phyloP scores from a whole-genome alignment of 768 basidiomycete species.

The Psilocybe cyanescens region DNA sequence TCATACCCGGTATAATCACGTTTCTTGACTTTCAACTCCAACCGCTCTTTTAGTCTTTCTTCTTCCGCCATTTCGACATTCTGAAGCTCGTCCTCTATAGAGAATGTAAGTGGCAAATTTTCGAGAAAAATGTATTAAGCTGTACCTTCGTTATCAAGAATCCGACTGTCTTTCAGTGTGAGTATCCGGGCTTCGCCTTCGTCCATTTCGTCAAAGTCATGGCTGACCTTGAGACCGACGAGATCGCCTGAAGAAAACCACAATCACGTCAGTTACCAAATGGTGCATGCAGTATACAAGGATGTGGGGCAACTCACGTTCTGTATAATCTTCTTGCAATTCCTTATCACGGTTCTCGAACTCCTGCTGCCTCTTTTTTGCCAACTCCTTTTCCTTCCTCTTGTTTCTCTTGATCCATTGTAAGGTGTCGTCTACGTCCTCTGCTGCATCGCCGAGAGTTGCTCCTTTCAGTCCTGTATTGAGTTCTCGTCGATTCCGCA shows the following conservation, averaged over 20 bases:
- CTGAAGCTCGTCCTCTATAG: constrained; percentile 93
- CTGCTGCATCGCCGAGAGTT: constrained; percentile 89
- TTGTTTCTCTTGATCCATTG: constrained; percentile 93
- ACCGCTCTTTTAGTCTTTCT: constrained; percentile 77
- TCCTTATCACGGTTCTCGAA: constrained; percentile 83
- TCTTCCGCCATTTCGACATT: constrained; percentile 94
- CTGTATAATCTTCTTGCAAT: constrained; percentile 79
- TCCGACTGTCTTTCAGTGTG: constrained; percentile 94
- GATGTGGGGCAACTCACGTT: constrained; percentile 59
- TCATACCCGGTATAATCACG: constrained; percentile 94
- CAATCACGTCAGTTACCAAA: not conserved
- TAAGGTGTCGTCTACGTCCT: constrained; percentile 74
- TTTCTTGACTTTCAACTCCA: constrained; percentile 86
- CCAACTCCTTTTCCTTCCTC: constrained; percentile 90
- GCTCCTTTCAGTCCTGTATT: constrained; percentile 89
- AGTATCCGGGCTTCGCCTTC: constrained; percentile 96
- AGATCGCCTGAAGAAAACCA: constrained; percentile 69
- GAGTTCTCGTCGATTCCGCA: constrained; percentile 93
- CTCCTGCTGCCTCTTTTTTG: constrained; percentile 80
- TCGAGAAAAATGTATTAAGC: not conserved
- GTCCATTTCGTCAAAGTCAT: constrained; percentile 89
- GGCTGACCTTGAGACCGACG: constrained; percentile 92
- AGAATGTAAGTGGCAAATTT: constrained; percentile 2
- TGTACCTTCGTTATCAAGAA: constrained; percentile 93
- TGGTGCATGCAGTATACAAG: not conserved